These are phyloP conservation scores for Fusarium sp. DNA, from an alignment of 2,329 filamentous ascomycete species.

Conservation along the genomic window DNA sequence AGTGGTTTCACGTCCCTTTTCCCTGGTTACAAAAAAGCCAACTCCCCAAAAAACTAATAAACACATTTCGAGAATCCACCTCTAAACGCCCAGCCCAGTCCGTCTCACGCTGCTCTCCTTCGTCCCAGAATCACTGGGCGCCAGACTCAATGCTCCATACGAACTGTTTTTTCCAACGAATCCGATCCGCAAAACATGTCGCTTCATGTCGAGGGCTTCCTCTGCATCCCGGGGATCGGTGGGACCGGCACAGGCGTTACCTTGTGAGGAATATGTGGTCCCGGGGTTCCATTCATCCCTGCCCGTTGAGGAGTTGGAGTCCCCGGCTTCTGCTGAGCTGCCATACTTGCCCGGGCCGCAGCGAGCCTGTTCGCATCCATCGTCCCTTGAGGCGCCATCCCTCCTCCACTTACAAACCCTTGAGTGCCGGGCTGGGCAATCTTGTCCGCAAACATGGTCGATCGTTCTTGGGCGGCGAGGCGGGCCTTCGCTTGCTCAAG, in stretches of 20 bases:
- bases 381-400: constrained; percentile 37
- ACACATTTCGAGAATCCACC: constrained; percentile 39
- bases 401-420: constrained; percentile 37
- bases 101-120: constrained; percentile 13
- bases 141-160: constrained; percentile 9
- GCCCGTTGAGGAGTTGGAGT: constrained; percentile 49
- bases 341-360: constrained; percentile 52
- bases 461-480: constrained; percentile 58
- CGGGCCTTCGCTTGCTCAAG: constrained; percentile 64
- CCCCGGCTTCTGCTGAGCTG: constrained; percentile 52
- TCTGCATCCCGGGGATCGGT: constrained; percentile 54
- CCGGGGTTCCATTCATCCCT: constrained; percentile 52
- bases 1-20: constrained; percentile 24
- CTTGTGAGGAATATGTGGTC: constrained; percentile 52
- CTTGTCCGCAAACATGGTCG: constrained; percentile 56
- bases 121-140: neutral
- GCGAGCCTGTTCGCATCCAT: constrained; percentile 49
- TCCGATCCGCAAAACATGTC: neutral
- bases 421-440: constrained; percentile 60
- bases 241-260: constrained; percentile 60
- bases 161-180: constrained; percentile 18
- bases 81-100: constrained; percentile 43
- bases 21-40: constrained; percentile 33
- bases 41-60: constrained; percentile 36
- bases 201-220: constrained; percentile 41